Evolutionary conservation across 164 flowering plant genomes (phyloP), one percentile per base, ranked within the genome.

Genomic region (Umbilicus rupestris): DNA sequence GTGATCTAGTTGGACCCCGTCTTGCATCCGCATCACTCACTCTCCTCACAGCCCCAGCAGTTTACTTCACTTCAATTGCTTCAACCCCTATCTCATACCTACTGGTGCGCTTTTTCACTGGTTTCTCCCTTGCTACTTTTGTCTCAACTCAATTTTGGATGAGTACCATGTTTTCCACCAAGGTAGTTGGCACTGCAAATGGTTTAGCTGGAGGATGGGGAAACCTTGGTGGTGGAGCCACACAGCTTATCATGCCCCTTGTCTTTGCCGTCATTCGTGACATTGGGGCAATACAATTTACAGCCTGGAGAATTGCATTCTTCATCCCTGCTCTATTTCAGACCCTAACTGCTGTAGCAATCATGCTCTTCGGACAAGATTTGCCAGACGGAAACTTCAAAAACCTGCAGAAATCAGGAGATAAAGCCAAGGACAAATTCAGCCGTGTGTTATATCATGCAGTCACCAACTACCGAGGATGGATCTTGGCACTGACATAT

Each of bases 81-180:
- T 31, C 73, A 41, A 81, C 87, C 0, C 74, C 96, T 1, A 20
- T 41, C 2, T 68, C 83, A 15, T 92, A 87, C 79, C 77, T 89
- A 66, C 77, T 85, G 1, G 84, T 78, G 3, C 90, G 96, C 15
- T 91, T 91, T 72, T 78, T 87, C 73, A 82, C 86, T 2, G 94
- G 97, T 26, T 87, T 91, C 79, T 89, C 97, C 5, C 77, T 91
- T 0, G 84, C 93, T 66, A 89, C 86, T 45, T 91, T 91, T 60
- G 97, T 91, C 19, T 91, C 96, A 1, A 82, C 89, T 7, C 94
- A 89, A 49, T 91, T 79, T 82, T 90, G 97, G 97, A 88, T 89
- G 96, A 92, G 97, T 78, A 82, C 94, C 63, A 84, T 89, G 90
- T 89, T 91, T 76, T 82, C 89, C 0, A 71, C 80, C 19, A 65